Conservation (phyloP, 2,329 filamentous ascomycete genomes). For the Diplocarpon rosae region DNA sequence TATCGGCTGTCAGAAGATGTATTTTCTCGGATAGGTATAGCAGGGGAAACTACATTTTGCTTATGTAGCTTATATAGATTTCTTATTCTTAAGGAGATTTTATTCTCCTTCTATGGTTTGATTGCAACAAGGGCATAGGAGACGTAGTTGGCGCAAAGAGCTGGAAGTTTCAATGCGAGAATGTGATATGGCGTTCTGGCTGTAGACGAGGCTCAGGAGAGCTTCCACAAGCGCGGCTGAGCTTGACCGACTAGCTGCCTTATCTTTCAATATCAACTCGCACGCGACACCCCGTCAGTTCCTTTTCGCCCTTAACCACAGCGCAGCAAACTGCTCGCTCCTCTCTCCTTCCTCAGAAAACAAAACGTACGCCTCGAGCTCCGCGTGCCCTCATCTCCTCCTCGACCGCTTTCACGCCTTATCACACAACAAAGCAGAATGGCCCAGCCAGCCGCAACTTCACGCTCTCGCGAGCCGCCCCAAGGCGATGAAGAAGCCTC, state of each 20-base stretch:
- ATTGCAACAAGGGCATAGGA: too few relatives aligned
- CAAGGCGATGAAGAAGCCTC: constrained; percentile 83
- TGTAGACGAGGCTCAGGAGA: not conserved
- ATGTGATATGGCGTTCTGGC: constrained; percentile 2
- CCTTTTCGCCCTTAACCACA: too few relatives aligned
- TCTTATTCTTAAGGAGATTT: too few relatives aligned
- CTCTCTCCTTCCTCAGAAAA: too few relatives aligned
- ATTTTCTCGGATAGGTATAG: not conserved
- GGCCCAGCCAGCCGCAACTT: constrained; percentile 30
- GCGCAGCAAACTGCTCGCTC: too few relatives aligned
- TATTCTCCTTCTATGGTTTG: too few relatives aligned
- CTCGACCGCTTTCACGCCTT: too few relatives aligned
- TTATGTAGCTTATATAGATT: too few relatives aligned
- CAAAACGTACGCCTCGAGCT: too few relatives aligned
- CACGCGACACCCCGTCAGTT: not conserved
- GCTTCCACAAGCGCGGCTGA: not conserved
- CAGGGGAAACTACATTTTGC: too few relatives aligned
- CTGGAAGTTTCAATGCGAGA: not conserved
- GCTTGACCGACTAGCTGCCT: not conserved
- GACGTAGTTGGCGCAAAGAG: not conserved
- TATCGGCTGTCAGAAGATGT: not conserved
- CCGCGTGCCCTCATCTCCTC: too few relatives aligned
- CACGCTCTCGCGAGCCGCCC: constrained; percentile 56
- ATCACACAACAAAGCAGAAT: too few relatives aligned
- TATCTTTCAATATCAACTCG: constrained; percentile 1